These are phyloP conservation scores for Zygotorulaspora mrakii DNA, from an alignment of 1,139 yeast species.

Conservation along the genomic window DNA sequence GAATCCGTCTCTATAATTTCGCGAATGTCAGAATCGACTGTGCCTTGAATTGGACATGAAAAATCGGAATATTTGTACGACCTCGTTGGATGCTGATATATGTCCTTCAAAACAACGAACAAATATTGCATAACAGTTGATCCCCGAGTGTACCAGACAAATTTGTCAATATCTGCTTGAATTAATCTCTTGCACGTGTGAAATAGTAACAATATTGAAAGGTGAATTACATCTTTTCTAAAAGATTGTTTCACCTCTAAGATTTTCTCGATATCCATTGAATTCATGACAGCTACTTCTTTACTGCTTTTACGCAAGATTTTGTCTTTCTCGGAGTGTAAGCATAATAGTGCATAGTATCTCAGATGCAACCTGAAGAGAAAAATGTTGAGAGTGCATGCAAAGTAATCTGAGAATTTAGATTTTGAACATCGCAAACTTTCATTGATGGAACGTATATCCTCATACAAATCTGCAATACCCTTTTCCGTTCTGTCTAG, in stretches of 20 bases:
- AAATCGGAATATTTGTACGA: conserved; percentile 13
- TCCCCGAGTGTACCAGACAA: conserved; percentile 30
- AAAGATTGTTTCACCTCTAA: conserved; percentile 17
- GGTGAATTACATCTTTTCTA: conserved; percentile 21
- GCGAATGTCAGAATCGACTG: conserved; percentile 19
- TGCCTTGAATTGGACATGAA: conserved; percentile 8
- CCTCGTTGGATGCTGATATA: conserved; percentile 22
- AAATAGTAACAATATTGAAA: conserved; percentile 24
- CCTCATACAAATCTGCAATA: conserved; percentile 13
- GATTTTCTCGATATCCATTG: conserved; percentile 19
- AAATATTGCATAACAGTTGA: conserved; percentile 34
- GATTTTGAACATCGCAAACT: conserved; percentile 8
- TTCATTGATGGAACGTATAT: conserved; percentile 12
- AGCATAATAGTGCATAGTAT: conserved; percentile 20
- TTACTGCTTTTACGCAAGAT: conserved; percentile 12
- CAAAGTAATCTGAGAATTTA: conserved; percentile 19
- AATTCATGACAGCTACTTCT: conserved; percentile 6
- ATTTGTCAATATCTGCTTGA: conserved; percentile 20
- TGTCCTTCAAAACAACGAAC: conserved; percentile 27
- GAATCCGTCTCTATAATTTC: conserved; percentile 19
- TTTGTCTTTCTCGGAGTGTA: conserved; percentile 15
- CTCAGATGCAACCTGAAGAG: conserved; percentile 28
- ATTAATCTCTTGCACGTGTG: conserved; percentile 27
- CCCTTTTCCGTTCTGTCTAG: conserved; percentile 10
- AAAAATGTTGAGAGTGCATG: conserved; percentile 27